Conservation (phyloP, 2,329 filamentous ascomycete species). For the Cordyceps tenuipes region DNA sequence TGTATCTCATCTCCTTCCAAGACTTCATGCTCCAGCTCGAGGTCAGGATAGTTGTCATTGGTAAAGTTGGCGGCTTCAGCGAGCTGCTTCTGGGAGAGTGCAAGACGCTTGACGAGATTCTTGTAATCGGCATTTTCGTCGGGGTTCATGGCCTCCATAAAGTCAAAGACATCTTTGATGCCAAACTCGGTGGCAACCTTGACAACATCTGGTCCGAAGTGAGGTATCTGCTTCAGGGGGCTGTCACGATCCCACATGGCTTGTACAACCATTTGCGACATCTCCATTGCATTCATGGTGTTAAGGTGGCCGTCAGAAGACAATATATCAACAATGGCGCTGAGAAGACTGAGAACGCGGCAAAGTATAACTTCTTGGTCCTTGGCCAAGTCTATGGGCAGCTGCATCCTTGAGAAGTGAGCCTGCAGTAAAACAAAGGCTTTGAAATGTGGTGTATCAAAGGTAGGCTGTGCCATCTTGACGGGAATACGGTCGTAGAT, state of each 20-base stretch:
- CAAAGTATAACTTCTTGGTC: slow-evolving; percentile 84
- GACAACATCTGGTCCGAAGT: slow-evolving; percentile 78
- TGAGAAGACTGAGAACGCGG: slow-evolving; percentile 80
- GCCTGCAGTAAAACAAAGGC: slow-evolving; percentile 94
- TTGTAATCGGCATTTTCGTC: slow-evolving; percentile 80
- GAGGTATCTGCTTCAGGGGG: slow-evolving; percentile 93
- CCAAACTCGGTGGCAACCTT: slow-evolving; percentile 72
- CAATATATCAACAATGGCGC: slow-evolving; percentile 87
- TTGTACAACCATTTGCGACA: slow-evolving; percentile 98
- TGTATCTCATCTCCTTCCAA: slow-evolving; percentile 72
- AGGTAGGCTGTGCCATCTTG: slow-evolving; percentile 81
- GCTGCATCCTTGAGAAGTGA: slow-evolving; percentile 94
- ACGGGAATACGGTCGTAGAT: slow-evolving; percentile 94
- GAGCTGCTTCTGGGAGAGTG: slow-evolving; percentile 72
- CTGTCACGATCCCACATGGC: slow-evolving; percentile 98
- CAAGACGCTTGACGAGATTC: slow-evolving; percentile 67
- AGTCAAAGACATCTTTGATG: slow-evolving; percentile 91
- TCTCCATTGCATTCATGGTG: slow-evolving; percentile 97
- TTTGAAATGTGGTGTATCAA: slow-evolving; percentile 96
- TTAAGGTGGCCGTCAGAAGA: slow-evolving; percentile 95
- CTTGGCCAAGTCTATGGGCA: slow-evolving; percentile 90
- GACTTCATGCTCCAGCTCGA: slow-evolving; percentile 83
- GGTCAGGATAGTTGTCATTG: slow-evolving; percentile 91
- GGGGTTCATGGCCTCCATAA: slow-evolving; percentile 98
- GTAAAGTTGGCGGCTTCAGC: slow-evolving; percentile 89